Conservation (phyloP, 768 basidiomycete species). For the Rhodotorula paludigena region DNA sequence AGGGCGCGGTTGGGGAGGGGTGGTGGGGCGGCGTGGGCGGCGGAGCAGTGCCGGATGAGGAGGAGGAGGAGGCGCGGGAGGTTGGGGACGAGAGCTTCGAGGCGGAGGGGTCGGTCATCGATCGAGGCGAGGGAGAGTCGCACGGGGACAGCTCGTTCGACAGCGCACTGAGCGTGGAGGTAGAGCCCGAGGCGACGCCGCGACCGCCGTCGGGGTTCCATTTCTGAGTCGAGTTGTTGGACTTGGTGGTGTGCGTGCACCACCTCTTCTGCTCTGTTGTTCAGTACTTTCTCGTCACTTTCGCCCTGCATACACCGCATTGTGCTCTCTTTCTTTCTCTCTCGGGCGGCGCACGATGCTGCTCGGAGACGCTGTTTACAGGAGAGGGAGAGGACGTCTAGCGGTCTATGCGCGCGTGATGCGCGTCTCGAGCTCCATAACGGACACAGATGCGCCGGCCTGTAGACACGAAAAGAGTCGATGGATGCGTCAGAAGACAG, state of each 20-base stretch:
- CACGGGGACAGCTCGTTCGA: background rate
- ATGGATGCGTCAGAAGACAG: background rate
- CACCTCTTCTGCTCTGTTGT: too few relatives aligned
- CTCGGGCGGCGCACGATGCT: too few relatives aligned
- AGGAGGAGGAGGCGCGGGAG: background rate
- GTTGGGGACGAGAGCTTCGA: background rate
- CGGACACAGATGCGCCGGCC: slow-evolving; percentile 60
- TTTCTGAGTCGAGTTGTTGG: background rate
- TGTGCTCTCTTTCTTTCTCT: too few relatives aligned
- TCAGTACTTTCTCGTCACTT: too few relatives aligned
- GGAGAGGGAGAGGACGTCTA: background rate
- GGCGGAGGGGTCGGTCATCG: background rate
- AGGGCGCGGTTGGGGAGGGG: background rate
- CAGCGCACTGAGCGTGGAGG: too few relatives aligned
- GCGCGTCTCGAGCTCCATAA: slow-evolving; percentile 62
- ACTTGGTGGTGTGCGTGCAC: too few relatives aligned
- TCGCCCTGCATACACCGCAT: too few relatives aligned
- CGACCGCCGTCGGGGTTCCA: slow-evolving; percentile 16
- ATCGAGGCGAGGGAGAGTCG: background rate
- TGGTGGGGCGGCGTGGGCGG: background rate
- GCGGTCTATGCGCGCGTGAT: slow-evolving; percentile 60
- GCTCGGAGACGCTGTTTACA: background rate
- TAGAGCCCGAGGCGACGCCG: slow-evolving; percentile 28
- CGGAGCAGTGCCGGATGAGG: background rate
- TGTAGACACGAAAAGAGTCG: background rate